Percentiles rank a stretch among this genome's conserved stretches.
Conservation (phyloP, 345 rosid species). For the Camelina laxa region DNA sequence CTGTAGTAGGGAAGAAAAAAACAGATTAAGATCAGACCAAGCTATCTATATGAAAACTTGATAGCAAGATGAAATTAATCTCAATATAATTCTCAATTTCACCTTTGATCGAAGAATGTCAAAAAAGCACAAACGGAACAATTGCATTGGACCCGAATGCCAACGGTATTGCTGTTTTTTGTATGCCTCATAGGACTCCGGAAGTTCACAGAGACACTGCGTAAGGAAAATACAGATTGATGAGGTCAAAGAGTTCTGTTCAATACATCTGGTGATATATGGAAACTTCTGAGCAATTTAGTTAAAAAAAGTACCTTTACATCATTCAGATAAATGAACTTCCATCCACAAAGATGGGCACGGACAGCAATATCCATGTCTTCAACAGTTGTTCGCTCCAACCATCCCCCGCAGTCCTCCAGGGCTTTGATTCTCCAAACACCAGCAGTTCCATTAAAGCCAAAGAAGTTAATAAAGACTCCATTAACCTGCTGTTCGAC, state of each 20-base stretch:
- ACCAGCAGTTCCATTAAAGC: conserved; percentile 94
- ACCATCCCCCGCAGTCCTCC: conserved; percentile 92
- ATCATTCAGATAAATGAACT: conserved; percentile 79
- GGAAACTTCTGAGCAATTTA: neutral
- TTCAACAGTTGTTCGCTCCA: conserved; percentile 57
- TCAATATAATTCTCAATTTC: too few relatives aligned
- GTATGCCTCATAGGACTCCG: conserved; percentile 93
- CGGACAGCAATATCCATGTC: conserved; percentile 94
- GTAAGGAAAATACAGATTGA: conserved; percentile 6
- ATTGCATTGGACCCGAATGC: conserved; percentile 98
- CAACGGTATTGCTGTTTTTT: conserved; percentile 94
- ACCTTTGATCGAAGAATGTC: conserved; percentile 88
- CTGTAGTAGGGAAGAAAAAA: conserved; percentile 44
- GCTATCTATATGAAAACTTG: neutral
- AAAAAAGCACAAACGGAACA: conserved; percentile 80
- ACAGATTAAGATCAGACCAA: neutral
- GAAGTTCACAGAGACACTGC: conserved; percentile 92
- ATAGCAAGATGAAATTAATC: neutral
- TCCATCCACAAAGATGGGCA: conserved; percentile 95
- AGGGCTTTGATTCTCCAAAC: conserved; percentile 95
- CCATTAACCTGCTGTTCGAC: conserved; percentile 96
- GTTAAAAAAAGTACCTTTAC: conserved; percentile 57
- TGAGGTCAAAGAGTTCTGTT: neutral
- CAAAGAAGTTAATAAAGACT: conserved; percentile 79
- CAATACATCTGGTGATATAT: neutral